Percentiles rank a stretch among this genome's conserved stretches.
These are phyloP conservation scores for Suillus variegatus DNA, from an alignment of 768 basidiomycete species.

Conservation along the genomic window DNA sequence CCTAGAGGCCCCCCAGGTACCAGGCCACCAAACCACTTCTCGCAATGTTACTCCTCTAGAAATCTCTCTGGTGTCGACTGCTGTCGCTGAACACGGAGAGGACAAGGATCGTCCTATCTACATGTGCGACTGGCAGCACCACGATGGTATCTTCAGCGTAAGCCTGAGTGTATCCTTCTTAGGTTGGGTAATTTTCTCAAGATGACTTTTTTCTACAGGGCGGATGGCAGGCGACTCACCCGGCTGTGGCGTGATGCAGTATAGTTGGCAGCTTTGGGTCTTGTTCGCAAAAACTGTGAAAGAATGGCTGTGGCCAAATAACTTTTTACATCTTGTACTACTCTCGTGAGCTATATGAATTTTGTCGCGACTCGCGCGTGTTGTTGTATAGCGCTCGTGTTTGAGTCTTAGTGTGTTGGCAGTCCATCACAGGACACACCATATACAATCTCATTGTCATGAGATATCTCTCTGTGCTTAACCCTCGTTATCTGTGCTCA, in stretches of 20 bases:
- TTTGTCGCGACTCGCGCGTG: not conserved
- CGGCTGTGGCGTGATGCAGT: not conserved
- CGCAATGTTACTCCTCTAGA: slow-evolving; percentile 20
- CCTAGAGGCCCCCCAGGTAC: not conserved
- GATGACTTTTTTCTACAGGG: slow-evolving; percentile 1
- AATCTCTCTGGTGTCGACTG: slow-evolving; percentile 22
- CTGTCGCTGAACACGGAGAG: slow-evolving; percentile 19
- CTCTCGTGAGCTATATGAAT: not conserved
- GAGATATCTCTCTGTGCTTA: not conserved
- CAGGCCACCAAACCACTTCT: slow-evolving; percentile 3
- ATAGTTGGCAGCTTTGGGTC: not conserved
- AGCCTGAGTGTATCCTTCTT: slow-evolving; percentile 3
- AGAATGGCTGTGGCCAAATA: not conserved
- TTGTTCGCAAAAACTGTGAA: not conserved
- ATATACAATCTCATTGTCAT: not conserved
- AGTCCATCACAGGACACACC: not conserved
- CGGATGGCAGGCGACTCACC: slow-evolving; percentile 10
- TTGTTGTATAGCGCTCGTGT: not conserved
- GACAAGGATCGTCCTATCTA: slow-evolving; percentile 19
- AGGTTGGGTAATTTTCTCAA: not conserved
- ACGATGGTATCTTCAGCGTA: slow-evolving; percentile 24
- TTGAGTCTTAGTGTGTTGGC: not conserved
- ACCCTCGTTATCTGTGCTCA: not conserved
- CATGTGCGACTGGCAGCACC: slow-evolving; percentile 25
- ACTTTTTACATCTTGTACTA: not conserved